Base-by-base conservation (phyloP, 805 yeast species). In the Pichia paraexigua region DNA sequence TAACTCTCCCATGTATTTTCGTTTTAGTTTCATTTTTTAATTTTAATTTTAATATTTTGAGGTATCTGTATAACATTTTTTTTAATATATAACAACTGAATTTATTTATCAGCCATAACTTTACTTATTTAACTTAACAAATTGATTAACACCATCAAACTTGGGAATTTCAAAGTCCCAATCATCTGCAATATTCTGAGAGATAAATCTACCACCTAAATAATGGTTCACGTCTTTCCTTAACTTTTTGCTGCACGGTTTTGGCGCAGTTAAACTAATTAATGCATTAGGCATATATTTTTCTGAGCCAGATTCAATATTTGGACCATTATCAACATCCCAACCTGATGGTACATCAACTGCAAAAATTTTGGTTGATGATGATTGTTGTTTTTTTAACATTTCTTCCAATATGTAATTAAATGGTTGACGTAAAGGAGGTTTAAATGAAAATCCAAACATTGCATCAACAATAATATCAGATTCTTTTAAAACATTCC, bases 291-390 rank as follows among this genome's bases (percentile, higher is more conserved):
- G 95, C 25, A 71, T 71, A 20, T 67, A 69, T 17, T 64, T 55
- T 11, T 50, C 50, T 9, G 63, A 62, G 1, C 41, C 45, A 18
- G 71, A 61, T 0, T 65, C 68, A 12, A 70, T 66, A 2, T 65
- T 68, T 0, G 94, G 95, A 0, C 99, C 99, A 9, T 75, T 62
- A 61, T 94, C 95, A 12, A 94, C 98, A 62, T 91, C 92, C 99
- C 99, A 94, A 0, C 97, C 96, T 2, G 96, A 86, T 0, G 99
- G 99, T 45, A 92, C 80, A 65, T 94, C 99, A 2, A 94, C 87
- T 0, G 95, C 79, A 0, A 87, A 77, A 2, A 90, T 78, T 1
- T 91, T 92, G 9, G 39, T 2, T 80, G 52, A 27, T 54, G 51
- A 20, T 54, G 50, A 28, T 47, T n/a, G 9, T 43, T 41, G 5